Evolutionary conservation across 2,329 filamentous ascomycete species (phyloP), one percentile per base, ranked within the genome.

Genomic region (Talaromyces verruculosus): DNA sequence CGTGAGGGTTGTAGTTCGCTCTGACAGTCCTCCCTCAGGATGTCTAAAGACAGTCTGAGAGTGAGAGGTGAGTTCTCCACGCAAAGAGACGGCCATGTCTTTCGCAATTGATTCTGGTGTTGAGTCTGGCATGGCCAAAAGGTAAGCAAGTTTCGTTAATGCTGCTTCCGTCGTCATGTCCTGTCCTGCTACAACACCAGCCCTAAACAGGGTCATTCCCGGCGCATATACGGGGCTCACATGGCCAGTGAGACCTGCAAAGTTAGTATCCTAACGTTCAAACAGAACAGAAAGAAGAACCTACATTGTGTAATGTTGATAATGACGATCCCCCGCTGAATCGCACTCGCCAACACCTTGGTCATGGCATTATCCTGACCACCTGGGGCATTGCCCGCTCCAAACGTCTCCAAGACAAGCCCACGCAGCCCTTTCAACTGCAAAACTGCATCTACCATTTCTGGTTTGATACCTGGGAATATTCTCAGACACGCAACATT

Each of bases 261-360:
- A 64, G 17, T 47, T 3, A 35, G 49, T 35, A 30, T 7, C 33
- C n/a, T 15, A 15, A 17, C 19, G 8, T 15, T 39, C 25, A 25
- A 13, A 37, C n/a, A 22, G 10, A 37, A 25, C 5, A 5, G n/a
- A 22, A 8, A 17, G 73, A n/a, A 6, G 15, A 15, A 79, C 71
- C 89, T 85, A 83, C 93, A 97, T 80, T 97, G 93, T 61, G 91
- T 96, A 67, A 97, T 89, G 75, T 96, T 97, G 70, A 97, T 91
- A 67, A 97, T 89, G 66, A 95, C 88, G 69, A 95, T 89, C 43
- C 92, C 93, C 66, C 92, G 87, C 73, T 89, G 83, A 47, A 96
- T 91, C 25, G 91, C 93, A 51, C 88, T 86, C 19, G 87, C 85
- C 72, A 97, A 88, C 59, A 94, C 91, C 64, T 88, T 88, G 17